These are phyloP conservation scores for Cadophora sp. DNA, from an alignment of 2,329 filamentous ascomycete genomes.

Conservation along the genomic window DNA sequence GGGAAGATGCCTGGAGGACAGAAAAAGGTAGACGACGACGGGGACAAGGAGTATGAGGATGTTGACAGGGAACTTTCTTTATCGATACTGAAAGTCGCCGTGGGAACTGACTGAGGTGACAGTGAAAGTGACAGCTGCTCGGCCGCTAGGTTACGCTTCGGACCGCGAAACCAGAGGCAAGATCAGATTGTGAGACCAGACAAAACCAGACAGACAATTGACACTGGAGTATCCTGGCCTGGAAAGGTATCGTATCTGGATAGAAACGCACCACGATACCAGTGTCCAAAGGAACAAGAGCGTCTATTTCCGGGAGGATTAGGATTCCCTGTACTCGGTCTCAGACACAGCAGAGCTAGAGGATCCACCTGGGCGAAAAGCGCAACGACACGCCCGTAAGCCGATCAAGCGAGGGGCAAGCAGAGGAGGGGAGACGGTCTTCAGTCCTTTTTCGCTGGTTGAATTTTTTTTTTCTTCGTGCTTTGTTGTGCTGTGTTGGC, in stretches of 20 bases:
- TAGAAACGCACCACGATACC: background rate
- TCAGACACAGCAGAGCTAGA: conserved; percentile 7
- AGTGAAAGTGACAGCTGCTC: background rate
- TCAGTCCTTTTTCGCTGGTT: background rate
- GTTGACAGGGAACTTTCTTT: conserved; percentile 6
- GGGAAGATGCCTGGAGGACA: background rate
- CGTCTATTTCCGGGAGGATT: conserved; percentile 3
- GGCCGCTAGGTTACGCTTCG: conserved; percentile 4
- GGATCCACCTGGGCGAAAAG: conserved; percentile 13
- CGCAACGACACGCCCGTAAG: conserved; percentile 15
- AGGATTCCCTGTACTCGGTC: conserved; percentile 5
- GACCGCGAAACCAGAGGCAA: conserved; percentile 1
- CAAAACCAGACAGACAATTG: background rate
- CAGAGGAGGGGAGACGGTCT: conserved; percentile 4
- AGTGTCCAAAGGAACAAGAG: background rate
- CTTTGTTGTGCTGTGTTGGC: conserved; percentile 34
- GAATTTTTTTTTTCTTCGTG: background rate
- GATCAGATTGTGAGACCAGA: background rate
- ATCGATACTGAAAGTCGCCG: conserved; percentile 10
- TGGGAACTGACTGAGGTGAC: no score
- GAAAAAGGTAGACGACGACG: background rate
- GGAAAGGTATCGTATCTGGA: background rate
- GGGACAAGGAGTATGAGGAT: background rate
- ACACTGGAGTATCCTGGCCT: background rate
- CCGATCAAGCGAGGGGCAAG: conserved; percentile 7